Percentiles rank a stretch among this genome's conserved stretches.
These are phyloP conservation scores for Oryza nivara DNA, from an alignment of 176 grass and related monocot species.

Conservation along the genomic window DNA sequence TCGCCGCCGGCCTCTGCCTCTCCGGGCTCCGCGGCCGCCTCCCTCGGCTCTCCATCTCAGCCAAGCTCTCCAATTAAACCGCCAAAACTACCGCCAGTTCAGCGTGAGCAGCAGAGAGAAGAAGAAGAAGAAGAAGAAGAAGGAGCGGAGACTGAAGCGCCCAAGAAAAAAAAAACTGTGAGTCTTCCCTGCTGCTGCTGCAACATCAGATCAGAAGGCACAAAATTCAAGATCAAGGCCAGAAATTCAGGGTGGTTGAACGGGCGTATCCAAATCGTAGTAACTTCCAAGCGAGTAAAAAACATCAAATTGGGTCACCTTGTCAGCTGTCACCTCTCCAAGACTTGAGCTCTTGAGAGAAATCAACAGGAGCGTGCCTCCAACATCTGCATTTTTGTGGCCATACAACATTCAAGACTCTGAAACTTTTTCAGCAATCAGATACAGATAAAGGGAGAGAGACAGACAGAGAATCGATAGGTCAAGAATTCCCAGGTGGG, in stretches of 20 bases:
- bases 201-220: conserved; percentile 27
- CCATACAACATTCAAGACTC: not conserved
- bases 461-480: not conserved
- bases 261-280: conserved; percentile 30
- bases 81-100: not conserved
- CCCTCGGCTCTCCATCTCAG: conserved; percentile 43
- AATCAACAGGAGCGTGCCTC: conserved; percentile 21
- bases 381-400: conserved; percentile 24
- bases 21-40: conserved; percentile 52
- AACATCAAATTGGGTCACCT: not conserved
- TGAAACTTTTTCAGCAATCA: conserved; percentile 18
- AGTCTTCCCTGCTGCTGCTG: not conserved
- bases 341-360: not conserved
- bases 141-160: not conserved
- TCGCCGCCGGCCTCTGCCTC: conserved; percentile 36
- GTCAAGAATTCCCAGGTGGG: conserved; percentile 12
- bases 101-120: conserved; percentile 17
- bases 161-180: conserved; percentile 8
- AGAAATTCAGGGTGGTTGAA: not conserved
- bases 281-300: conserved; percentile 20
- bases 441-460: not conserved
- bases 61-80: not conserved
- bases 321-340: conserved; percentile 38
- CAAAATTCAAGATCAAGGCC: conserved; percentile 44
- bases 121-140: not conserved